A percentile compares a stretch with the other conserved stretches of the same genome.
These are phyloP conservation scores for Cylindrotheca fusiformis DNA, from an alignment of 108 stramenopile species.

Conservation along the genomic window DNA sequence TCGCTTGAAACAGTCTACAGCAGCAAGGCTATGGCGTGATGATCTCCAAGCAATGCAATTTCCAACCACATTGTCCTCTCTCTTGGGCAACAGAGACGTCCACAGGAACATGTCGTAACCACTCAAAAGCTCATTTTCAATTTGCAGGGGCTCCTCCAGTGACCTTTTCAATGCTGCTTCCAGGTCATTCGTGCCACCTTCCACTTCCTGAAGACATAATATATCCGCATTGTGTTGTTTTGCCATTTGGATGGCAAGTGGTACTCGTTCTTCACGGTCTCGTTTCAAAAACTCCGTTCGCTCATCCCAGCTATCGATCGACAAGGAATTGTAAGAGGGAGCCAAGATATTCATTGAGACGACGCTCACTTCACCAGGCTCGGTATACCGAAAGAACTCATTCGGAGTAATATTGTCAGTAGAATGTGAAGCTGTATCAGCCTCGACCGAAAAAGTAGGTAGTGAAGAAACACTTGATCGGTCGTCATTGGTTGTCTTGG, in stretches of 20 bases:
- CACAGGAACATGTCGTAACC: slow-evolving; percentile 43
- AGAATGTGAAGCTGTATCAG: background rate
- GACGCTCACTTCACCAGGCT: slow-evolving; percentile 27
- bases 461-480: too few species aligned
- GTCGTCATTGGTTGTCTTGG: too few species aligned
- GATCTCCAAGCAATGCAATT: slow-evolving; percentile 52
- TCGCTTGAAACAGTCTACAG: slow-evolving; percentile 29
- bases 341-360: slow-evolving; percentile 41
- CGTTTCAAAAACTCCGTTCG: slow-evolving; percentile 8
- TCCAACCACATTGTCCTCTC: slow-evolving; percentile 32
- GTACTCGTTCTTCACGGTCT: slow-evolving; percentile 32
- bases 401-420: background rate
- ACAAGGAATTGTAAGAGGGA: slow-evolving; percentile 35
- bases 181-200: slow-evolving; percentile 25
- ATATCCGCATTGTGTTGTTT: slow-evolving; percentile 43
- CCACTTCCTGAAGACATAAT: slow-evolving; percentile 51
- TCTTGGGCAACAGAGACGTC: slow-evolving; percentile 26
- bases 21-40: slow-evolving; percentile 18
- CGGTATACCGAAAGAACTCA: background rate
- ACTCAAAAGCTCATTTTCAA: background rate
- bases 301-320: slow-evolving; percentile 1
- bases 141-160: background rate
- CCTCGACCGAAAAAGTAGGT: too few species aligned
- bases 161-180: slow-evolving; percentile 1
- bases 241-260: slow-evolving; percentile 32